Evolutionary conservation across 768 basidiomycete species (phyloP).

Genomic region (Leucosporidium creatinivorum): DNA sequence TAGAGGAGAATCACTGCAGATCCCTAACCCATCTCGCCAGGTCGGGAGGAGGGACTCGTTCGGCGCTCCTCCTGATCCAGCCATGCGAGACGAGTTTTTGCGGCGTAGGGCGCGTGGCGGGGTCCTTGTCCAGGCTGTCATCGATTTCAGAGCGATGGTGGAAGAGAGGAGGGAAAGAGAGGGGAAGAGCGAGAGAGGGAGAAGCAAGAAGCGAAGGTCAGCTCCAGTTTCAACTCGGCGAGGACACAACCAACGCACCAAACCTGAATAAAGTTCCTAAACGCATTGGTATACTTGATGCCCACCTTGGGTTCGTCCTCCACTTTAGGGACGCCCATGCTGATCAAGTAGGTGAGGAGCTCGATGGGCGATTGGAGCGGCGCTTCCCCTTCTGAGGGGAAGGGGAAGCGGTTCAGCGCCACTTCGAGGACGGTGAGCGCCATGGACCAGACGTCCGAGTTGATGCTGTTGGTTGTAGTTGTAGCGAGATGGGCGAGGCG

Average conservation of each 20-base stretch:
- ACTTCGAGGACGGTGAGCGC: conserved; percentile 91
- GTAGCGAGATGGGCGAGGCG: not conserved
- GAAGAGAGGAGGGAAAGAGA: too few relatives aligned
- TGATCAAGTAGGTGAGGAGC: conserved; percentile 79
- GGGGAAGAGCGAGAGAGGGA: not conserved
- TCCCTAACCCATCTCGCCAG: not conserved
- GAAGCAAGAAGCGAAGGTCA: not conserved
- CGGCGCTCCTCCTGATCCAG: not conserved
- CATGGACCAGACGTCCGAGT: conserved; percentile 96
- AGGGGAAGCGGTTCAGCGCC: conserved; percentile 89
- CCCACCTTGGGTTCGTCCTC: conserved; percentile 30
- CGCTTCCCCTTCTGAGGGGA: conserved; percentile 52
- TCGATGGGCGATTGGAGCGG: conserved; percentile 84
- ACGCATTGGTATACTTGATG: conserved; percentile 36
- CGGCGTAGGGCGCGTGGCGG: conserved; percentile 17
- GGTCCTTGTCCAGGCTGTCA: conserved; percentile 28
- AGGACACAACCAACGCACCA: conserved; percentile 18
- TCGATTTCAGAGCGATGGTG: too few relatives aligned
- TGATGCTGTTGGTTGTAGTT: conserved; percentile 9
- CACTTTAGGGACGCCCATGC: conserved; percentile 48
- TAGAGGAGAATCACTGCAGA: too few relatives aligned
- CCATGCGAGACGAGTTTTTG: conserved; percentile 5
- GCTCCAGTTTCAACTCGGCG: not conserved
- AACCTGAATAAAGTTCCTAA: conserved; percentile 35
- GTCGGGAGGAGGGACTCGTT: not conserved